These are phyloP conservation scores for Pyrenochaeta sp. DNA, from an alignment of 2,329 filamentous ascomycete species.

Conservation along the genomic window DNA sequence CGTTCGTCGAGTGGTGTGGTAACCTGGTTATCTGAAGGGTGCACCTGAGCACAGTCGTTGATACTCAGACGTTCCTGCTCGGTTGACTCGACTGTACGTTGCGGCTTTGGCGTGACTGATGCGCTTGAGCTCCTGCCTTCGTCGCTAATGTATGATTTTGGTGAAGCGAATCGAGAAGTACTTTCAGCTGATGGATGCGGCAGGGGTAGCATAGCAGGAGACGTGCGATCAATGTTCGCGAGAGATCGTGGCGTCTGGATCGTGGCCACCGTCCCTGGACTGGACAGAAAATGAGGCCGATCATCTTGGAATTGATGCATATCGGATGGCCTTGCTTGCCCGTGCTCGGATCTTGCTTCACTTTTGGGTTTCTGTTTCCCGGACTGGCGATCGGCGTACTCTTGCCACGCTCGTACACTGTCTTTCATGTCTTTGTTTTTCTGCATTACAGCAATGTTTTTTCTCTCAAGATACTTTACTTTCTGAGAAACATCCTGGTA, in stretches of 20 bases:
- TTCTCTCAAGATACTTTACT: conserved; percentile 44
- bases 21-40: background rate
- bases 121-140: conserved; percentile 1
- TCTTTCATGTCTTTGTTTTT: conserved; percentile 53
- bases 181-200: conserved; percentile 1
- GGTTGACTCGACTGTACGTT: background rate
- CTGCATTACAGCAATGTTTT: conserved; percentile 43
- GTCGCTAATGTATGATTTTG: background rate
- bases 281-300: conserved; percentile 29
- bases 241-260: conserved; percentile 23
- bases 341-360: conserved; percentile 17
- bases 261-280: conserved; percentile 27
- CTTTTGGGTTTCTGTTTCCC: conserved; percentile 33
- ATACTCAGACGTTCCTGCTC: background rate
- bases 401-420: conserved; percentile 49
- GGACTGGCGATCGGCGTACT: conserved; percentile 44
- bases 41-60: background rate
- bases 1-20: background rate
- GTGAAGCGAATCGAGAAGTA: background rate
- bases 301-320: conserved; percentile 17
- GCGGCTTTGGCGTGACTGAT: conserved; percentile 16
- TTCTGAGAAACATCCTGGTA: conserved; percentile 38
- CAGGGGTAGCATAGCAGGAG: conserved; percentile 21
- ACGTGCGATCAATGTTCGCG: conserved; percentile 21
- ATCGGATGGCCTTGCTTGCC: conserved; percentile 7